Percentiles rank a stretch among this genome's conserved stretches.
These are phyloP conservation scores for Zalerion maritima DNA, from an alignment of 495 filamentous ascomycete species.

Conservation along the genomic window DNA sequence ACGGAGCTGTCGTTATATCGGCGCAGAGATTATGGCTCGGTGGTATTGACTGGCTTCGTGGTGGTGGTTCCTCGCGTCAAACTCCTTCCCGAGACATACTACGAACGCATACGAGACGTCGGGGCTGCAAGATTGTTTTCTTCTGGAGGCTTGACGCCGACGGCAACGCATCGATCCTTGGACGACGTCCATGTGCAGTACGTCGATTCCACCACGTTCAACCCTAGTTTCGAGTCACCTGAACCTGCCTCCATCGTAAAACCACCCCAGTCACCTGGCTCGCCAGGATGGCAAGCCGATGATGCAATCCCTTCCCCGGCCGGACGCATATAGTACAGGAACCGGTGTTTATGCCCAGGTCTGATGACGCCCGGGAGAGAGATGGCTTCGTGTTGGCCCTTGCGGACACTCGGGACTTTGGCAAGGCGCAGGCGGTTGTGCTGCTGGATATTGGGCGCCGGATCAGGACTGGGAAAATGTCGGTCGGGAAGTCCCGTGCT, in stretches of 20 bases:
- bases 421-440: too few relatives aligned
- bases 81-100: constrained; percentile 14
- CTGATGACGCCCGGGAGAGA: constrained; percentile 10
- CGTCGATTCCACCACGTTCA: constrained; percentile 9
- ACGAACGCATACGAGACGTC: constrained; percentile 17
- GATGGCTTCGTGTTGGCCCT: constrained; percentile 24
- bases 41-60: background rate
- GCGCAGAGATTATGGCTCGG: background rate
- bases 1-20: too few relatives aligned
- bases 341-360: constrained; percentile 24
- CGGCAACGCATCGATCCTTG: constrained; percentile 9
- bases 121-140: constrained; percentile 13
- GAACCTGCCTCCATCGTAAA: constrained; percentile 10
- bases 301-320: constrained; percentile 11
- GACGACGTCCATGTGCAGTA: constrained; percentile 7
- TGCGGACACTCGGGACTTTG: too few relatives aligned
- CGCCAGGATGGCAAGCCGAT: constrained; percentile 3
- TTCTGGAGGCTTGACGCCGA: constrained; percentile 16
- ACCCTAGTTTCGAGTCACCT: constrained; percentile 1
- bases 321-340: constrained; percentile 18
- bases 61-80: constrained; percentile 15
- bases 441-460: too few relatives aligned
- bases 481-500: too few relatives aligned
- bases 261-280: constrained; percentile 9
- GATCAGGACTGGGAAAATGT: too few relatives aligned